A percentile compares a stretch with the other conserved stretches of the same genome.
Evolutionary conservation across 768 basidiomycete species (phyloP).

Genomic region (Lactarius hengduanensis): DNA sequence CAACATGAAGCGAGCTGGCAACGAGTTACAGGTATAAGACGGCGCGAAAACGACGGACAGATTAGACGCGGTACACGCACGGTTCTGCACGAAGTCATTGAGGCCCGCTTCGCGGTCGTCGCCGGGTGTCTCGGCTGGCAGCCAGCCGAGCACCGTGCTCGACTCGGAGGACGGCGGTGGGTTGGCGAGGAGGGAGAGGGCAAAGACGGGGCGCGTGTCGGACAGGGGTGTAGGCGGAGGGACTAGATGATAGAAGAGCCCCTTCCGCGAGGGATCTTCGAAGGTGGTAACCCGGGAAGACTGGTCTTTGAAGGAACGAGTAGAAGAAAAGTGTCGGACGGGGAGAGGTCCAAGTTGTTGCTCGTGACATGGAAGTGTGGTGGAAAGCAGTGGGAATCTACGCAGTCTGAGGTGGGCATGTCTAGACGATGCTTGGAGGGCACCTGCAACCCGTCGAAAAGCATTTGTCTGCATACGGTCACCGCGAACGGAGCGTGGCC

Average conservation of each 20-base stretch:
- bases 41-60: not conserved
- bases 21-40: not conserved
- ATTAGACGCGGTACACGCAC: conserved; percentile 42
- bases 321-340: conserved; percentile 8
- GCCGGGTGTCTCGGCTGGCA: conserved; percentile 29
- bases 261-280: conserved; percentile 24
- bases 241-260: conserved; percentile 28
- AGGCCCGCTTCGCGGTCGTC: conserved; percentile 48
- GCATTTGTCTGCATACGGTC: conserved; percentile 9
- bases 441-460: conserved; percentile 7
- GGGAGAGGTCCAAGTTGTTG: not conserved
- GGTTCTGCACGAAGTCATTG: conserved; percentile 70
- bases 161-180: conserved; percentile 24
- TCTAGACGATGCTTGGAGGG: conserved; percentile 12
- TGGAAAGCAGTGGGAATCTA: not conserved
- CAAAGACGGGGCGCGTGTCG: conserved; percentile 23
- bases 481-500: too few relatives aligned
- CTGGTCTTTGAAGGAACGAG: not conserved
- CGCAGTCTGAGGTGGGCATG: not conserved
- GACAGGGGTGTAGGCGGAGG: conserved; percentile 20
- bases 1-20: conserved; percentile 4
- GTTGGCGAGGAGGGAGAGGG: conserved; percentile 24
- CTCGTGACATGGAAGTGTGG: not conserved
- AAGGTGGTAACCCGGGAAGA: conserved; percentile 15
- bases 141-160: conserved; percentile 27